These are phyloP conservation scores for Ganoderma lingzhi DNA, from an alignment of 1,284 basidiomycete genomes.

Conservation along the genomic window DNA sequence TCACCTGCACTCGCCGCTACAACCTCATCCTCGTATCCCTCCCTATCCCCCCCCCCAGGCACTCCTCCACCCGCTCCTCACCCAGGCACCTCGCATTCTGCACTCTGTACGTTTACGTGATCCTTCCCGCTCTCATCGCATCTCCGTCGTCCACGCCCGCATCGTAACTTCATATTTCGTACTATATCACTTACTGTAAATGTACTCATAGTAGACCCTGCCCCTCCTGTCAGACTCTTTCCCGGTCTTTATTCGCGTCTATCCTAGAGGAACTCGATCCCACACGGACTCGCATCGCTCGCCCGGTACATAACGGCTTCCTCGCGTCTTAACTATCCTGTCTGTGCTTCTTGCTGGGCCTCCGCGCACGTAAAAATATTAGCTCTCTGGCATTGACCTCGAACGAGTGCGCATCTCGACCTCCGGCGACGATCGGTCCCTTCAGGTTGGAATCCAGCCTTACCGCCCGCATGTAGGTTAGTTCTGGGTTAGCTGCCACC, in stretches of 20 bases:
- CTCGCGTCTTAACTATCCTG: slow-evolving; percentile 3
- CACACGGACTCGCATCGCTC: slow-evolving; percentile 17
- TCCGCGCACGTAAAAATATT: not conserved
- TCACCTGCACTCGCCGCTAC: slow-evolving; percentile 5
- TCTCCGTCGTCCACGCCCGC: slow-evolving; percentile 14
- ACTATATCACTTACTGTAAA: slow-evolving; percentile 31
- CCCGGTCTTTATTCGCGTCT: slow-evolving; percentile 25
- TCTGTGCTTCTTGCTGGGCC: not conserved
- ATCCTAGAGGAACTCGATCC: slow-evolving; percentile 5
- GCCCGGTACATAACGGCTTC: not conserved
- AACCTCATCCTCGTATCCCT: slow-evolving; percentile 1
- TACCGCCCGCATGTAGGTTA: not conserved
- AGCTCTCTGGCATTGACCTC: not conserved
- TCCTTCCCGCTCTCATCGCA: slow-evolving; percentile 20
- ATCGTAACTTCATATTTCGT: slow-evolving; percentile 17
- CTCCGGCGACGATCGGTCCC: slow-evolving; percentile 1
- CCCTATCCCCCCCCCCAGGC: slow-evolving; percentile 5
- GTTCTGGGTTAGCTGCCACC: not conserved
- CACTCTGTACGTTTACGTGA: slow-evolving; percentile 21
- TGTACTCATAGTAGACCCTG: slow-evolving; percentile 28
- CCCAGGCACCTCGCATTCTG: slow-evolving; percentile 1
- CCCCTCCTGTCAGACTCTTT: not conserved
- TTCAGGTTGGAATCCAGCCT: not conserved
- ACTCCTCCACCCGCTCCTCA: slow-evolving; percentile 2
- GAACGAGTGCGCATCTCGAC: not conserved